Evolutionary conservation across 2,329 filamentous ascomycete species (phyloP).

Genomic region (Trichophyton rubrum): DNA sequence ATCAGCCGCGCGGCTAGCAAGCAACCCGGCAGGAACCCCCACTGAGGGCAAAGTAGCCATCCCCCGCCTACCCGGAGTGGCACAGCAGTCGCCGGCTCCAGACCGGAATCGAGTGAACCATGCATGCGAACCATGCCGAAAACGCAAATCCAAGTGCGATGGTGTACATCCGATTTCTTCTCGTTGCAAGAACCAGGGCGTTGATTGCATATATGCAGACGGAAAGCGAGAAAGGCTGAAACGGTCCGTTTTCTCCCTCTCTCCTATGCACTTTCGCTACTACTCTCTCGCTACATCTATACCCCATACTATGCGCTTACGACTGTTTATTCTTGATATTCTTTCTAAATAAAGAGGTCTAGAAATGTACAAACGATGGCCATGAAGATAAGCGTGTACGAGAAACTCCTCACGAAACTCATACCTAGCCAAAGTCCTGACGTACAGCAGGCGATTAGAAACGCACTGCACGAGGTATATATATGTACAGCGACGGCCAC

Average conservation of each 20-base stretch:
- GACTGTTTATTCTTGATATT: neutral
- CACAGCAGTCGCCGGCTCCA: neutral
- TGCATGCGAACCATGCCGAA: conserved; percentile 26
- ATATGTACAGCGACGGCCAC: neutral
- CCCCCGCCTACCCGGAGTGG: conserved; percentile 11
- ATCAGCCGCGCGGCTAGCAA: conserved; percentile 6
- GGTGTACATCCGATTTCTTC: conserved; percentile 23
- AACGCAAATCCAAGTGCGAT: conserved; percentile 29
- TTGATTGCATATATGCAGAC: conserved; percentile 23
- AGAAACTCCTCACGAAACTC: conserved; percentile 12
- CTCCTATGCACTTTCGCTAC: neutral
- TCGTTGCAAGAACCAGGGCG: conserved; percentile 21
- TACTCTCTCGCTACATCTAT: neutral
- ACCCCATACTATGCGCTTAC: neutral
- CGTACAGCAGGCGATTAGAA: conserved; percentile 13
- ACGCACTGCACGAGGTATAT: conserved; percentile 13
- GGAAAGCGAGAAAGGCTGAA: conserved; percentile 27
- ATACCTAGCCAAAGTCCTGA: conserved; percentile 10
- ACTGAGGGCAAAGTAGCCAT: conserved; percentile 14
- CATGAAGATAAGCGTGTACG: conserved; percentile 13
- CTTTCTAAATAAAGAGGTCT: neutral
- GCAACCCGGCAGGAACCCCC: conserved; percentile 1
- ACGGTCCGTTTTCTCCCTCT: conserved; percentile 2
- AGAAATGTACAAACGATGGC: conserved; percentile 14
- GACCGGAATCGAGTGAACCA: conserved; percentile 16